Conservation (phyloP, 345 rosid genomes). For the Salix udensis region DNA sequence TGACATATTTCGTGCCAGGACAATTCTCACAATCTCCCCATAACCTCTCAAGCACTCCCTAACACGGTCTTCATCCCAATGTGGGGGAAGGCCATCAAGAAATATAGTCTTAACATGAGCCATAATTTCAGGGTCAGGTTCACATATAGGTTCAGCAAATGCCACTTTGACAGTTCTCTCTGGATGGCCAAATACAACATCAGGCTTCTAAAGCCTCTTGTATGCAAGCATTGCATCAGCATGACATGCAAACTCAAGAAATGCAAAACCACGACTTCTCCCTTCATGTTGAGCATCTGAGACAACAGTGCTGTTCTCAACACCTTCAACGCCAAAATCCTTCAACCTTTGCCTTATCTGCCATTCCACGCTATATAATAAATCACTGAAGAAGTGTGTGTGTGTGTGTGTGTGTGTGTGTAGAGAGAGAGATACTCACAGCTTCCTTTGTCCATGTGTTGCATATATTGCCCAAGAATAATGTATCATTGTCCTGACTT, state of each 20-base stretch:
- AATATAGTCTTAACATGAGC: slow-evolving; percentile 60
- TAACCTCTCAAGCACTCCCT: slow-evolving; percentile 39
- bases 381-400: slow-evolving; percentile 15
- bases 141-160: slow-evolving; percentile 60
- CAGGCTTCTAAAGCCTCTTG: slow-evolving; percentile 66
- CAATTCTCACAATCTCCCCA: slow-evolving; percentile 47
- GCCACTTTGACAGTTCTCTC: slow-evolving; percentile 72
- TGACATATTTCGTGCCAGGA: slow-evolving; percentile 57
- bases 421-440: slow-evolving; percentile 32
- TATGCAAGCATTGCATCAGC: slow-evolving; percentile 59
- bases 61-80: slow-evolving; percentile 55
- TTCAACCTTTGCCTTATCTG: slow-evolving; percentile 60
- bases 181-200: slow-evolving; percentile 57
- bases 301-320: slow-evolving; percentile 53
- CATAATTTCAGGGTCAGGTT: slow-evolving; percentile 66
- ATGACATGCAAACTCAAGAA: slow-evolving; percentile 59
- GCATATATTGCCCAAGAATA: slow-evolving; percentile 62
- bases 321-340: slow-evolving; percentile 48
- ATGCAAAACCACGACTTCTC: slow-evolving; percentile 67
- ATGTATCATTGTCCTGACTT: slow-evolving; percentile 61
- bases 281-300: slow-evolving; percentile 60
- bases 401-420: too few relatives aligned
- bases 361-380: slow-evolving; percentile 12
- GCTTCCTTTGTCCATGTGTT: slow-evolving; percentile 73
- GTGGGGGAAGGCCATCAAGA: slow-evolving; percentile 61